phyloP scores from a whole-genome alignment of 176 grass and related monocot species.

The Eragrostis curvula region DNA sequence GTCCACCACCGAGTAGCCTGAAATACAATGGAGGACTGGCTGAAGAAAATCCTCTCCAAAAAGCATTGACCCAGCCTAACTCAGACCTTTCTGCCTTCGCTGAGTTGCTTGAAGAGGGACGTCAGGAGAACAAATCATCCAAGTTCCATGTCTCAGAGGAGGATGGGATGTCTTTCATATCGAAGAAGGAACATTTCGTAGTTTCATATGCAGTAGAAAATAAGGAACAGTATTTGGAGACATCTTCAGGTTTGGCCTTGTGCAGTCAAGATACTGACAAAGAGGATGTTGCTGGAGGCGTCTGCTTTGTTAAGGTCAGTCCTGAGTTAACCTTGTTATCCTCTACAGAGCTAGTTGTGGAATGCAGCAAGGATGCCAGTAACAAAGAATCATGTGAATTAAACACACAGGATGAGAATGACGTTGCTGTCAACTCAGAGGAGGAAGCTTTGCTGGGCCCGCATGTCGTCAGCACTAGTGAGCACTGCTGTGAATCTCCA shows the following conservation, averaged over 20 bases:
- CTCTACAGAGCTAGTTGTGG: slow-evolving; percentile 3
- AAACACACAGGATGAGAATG: neutral
- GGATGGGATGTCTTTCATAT: neutral
- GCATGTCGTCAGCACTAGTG: neutral
- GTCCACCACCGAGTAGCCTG: neutral
- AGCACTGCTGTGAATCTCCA: neutral
- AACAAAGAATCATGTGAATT: neutral
- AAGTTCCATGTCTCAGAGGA: neutral
- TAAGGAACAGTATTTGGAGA: neutral
- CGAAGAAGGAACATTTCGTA: neutral
- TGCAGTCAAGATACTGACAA: neutral
- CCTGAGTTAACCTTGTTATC: slow-evolving; percentile 7
- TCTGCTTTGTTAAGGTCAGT: neutral
- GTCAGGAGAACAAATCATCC: slow-evolving; percentile 18
- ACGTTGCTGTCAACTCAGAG: neutral
- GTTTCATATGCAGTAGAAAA: neutral
- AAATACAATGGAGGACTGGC: neutral
- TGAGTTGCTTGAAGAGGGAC: neutral
- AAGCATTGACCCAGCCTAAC: neutral
- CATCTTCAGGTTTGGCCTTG: slow-evolving; percentile 3
- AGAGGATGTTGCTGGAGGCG: neutral
- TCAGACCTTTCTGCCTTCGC: neutral
- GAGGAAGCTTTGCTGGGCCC: neutral
- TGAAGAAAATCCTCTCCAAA: slow-evolving; percentile 9
- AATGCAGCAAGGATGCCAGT: neutral